phyloP scores from a whole-genome alignment of 1,284 basidiomycete species.

The Pseudozyma hubeiensis region DNA sequence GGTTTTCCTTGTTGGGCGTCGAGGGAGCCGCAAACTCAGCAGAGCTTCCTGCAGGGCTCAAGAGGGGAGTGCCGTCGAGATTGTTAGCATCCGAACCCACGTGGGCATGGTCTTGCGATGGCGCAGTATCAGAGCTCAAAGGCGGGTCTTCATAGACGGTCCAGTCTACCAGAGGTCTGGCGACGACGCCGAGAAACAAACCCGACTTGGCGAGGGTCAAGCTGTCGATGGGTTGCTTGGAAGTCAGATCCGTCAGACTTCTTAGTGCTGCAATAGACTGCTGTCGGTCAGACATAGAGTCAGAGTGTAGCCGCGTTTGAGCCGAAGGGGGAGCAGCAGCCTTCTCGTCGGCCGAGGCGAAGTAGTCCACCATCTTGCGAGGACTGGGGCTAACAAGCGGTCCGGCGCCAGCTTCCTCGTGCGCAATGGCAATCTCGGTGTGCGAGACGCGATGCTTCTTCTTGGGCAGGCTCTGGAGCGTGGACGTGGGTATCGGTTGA shows the following conservation, averaged over 20 bases:
- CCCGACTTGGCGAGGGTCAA: conserved; percentile 32
- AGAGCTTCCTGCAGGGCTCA: conserved; percentile 12
- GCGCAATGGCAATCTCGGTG: conserved; percentile 47
- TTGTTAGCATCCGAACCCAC: not conserved
- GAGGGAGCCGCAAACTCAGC: conserved; percentile 10
- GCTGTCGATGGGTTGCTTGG: conserved; percentile 11
- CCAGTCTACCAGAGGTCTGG: conserved; percentile 33
- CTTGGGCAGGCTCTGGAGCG: conserved; percentile 44
- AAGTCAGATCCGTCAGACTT: conserved; percentile 14
- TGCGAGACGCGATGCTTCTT: conserved; percentile 46
- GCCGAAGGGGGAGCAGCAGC: conserved; percentile 1
- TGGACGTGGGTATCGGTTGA: not conserved
- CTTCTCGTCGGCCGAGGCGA: conserved; percentile 6
- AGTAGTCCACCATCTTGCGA: conserved; percentile 41
- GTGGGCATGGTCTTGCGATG: conserved; percentile 28
- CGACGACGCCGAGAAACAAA: conserved; percentile 37
- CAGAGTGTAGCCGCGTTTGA: conserved; percentile 14
- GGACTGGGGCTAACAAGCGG: conserved; percentile 43
- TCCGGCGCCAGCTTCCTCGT: conserved; percentile 49
- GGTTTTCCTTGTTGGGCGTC: conserved; percentile 47
- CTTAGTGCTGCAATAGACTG: conserved; percentile 3
- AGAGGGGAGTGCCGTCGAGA: not conserved
- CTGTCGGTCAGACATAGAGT: conserved; percentile 26
- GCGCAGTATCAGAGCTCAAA: conserved; percentile 24
- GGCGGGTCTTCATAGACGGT: conserved; percentile 33